phyloP scores from a whole-genome alignment of 2,329 filamentous ascomycete genomes.

The Penicillium sp. region DNA sequence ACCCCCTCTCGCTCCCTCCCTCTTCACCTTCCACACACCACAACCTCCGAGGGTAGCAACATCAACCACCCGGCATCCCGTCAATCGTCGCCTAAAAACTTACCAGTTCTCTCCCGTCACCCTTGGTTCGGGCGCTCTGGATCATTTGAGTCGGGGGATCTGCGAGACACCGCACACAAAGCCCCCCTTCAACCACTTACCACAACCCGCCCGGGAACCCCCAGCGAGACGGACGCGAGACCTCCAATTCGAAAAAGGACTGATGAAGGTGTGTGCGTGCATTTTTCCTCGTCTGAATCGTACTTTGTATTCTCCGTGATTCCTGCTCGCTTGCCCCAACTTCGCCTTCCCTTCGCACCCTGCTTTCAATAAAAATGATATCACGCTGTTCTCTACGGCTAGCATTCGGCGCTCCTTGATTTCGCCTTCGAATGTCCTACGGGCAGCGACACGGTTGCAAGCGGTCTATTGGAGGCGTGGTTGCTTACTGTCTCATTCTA shows the following conservation, averaged over 20 bases:
- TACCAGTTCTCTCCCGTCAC: conserved; percentile 6
- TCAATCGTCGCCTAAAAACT: neutral
- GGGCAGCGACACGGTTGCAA: conserved; percentile 23
- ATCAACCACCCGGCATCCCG: neutral
- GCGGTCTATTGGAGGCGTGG: conserved; percentile 23
- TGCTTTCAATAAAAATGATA: conserved; percentile 29
- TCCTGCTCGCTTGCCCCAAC: neutral
- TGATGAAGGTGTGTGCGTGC: conserved; percentile 32
- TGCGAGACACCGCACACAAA: conserved; percentile 25
- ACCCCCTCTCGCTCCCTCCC: conserved; percentile 15
- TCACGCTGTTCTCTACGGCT: conserved; percentile 21
- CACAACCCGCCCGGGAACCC: conserved; percentile 14
- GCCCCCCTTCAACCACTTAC: conserved; percentile 9
- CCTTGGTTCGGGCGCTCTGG: conserved; percentile 10
- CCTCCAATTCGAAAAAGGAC: conserved; percentile 26
- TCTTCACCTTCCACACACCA: conserved; percentile 4
- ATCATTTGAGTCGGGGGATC: conserved; percentile 17
- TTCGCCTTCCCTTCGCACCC: conserved; percentile 1
- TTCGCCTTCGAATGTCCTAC: conserved; percentile 6
- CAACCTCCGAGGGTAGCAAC: neutral
- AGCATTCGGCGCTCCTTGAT: conserved; percentile 10
- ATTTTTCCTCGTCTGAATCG: conserved; percentile 6
- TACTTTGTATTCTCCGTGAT: neutral
- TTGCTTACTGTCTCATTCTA: conserved; percentile 22
- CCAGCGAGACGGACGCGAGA: conserved; percentile 10